A percentile compares a stretch with the other conserved stretches of the same genome.
These are phyloP conservation scores for Penicillium steckii DNA, from an alignment of 495 filamentous ascomycete species.

Conservation along the genomic window DNA sequence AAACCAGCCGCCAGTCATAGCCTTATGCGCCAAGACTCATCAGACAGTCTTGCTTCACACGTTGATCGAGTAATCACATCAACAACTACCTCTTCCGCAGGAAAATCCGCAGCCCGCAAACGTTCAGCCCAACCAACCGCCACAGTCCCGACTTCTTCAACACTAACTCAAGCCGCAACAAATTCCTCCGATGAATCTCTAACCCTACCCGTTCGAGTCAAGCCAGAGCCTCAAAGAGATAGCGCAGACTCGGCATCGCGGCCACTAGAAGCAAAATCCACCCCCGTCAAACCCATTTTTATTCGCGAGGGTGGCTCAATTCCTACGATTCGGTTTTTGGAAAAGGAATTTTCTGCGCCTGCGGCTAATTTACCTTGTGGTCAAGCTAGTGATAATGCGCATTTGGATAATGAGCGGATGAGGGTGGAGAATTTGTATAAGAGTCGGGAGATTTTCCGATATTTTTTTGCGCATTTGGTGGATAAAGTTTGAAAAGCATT, in stretches of 20 bases:
- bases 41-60: conserved; percentile 45
- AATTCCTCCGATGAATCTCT: conserved; percentile 9
- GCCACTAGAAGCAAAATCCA: neutral
- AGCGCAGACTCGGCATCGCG: neutral
- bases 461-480: conserved; percentile 74
- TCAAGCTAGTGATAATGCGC: conserved; percentile 89
- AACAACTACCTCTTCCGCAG: conserved; percentile 38
- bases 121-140: conserved; percentile 35
- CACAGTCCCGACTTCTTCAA: conserved; percentile 56
- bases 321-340: conserved; percentile 87
- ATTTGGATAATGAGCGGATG: conserved; percentile 92
- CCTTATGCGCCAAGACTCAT: conserved; percentile 40
- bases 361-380: conserved; percentile 94
- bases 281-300: conserved; percentile 59
- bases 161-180: conserved; percentile 49
- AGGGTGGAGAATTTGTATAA: conserved; percentile 85
- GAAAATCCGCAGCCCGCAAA: conserved; percentile 35
- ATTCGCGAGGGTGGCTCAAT: conserved; percentile 96
- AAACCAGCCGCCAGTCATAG: conserved; percentile 12
- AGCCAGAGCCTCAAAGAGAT: conserved; percentile 1
- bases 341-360: conserved; percentile 90
- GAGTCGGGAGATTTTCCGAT: conserved; percentile 85
- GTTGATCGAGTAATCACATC: conserved; percentile 48
- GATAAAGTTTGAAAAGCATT: conserved; percentile 29
- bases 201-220: conserved; percentile 24